phyloP scores from a whole-genome alignment of 208 protist genomes.

The Crithidia expoeki region DNA sequence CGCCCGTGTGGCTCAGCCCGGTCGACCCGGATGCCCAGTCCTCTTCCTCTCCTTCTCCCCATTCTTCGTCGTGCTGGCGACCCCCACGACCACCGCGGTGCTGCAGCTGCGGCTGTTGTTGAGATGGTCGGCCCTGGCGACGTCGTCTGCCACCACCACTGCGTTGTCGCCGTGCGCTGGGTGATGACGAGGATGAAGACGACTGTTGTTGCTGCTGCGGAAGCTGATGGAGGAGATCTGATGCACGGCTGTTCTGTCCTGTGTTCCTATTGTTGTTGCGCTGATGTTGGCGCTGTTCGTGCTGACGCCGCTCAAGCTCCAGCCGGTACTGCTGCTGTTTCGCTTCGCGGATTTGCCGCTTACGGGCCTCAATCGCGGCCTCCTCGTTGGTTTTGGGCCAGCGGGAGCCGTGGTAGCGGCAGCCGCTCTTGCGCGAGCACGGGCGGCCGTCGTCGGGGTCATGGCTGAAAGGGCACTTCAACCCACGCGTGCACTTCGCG shows the following conservation, averaged over 20 bases:
- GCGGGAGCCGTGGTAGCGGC: slow-evolving; percentile 58
- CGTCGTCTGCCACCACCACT: not conserved
- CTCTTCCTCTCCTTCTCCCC: slow-evolving; percentile 8
- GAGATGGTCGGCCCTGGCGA: not conserved
- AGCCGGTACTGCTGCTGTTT: slow-evolving; percentile 19
- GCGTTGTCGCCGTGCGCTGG: not conserved
- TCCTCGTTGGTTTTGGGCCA: slow-evolving; percentile 54
- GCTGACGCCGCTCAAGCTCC: slow-evolving; percentile 16
- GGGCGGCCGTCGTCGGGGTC: slow-evolving; percentile 68
- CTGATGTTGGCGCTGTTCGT: slow-evolving; percentile 19
- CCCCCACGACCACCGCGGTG: slow-evolving; percentile 8
- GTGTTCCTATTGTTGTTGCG: not conserved
- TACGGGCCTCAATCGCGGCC: slow-evolving; percentile 16
- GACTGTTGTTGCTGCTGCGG: slow-evolving; percentile 25
- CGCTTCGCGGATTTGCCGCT: slow-evolving; percentile 15
- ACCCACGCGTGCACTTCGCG: slow-evolving; percentile 41
- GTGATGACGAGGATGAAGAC: not conserved
- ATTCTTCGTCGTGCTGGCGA: not conserved
- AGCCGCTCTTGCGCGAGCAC: slow-evolving; percentile 70
- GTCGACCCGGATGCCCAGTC: slow-evolving; percentile 24
- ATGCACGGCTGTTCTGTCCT: slow-evolving; percentile 4
- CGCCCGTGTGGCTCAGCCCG: slow-evolving; percentile 34
- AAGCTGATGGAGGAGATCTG: slow-evolving; percentile 14
- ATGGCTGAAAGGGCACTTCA: slow-evolving; percentile 68
- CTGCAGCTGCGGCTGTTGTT: slow-evolving; percentile 2